A percentile compares a stretch with the other conserved stretches of the same genome.
Evolutionary conservation across 2,329 filamentous ascomycete species (phyloP).

Genomic region (Monosporascus sp.): DNA sequence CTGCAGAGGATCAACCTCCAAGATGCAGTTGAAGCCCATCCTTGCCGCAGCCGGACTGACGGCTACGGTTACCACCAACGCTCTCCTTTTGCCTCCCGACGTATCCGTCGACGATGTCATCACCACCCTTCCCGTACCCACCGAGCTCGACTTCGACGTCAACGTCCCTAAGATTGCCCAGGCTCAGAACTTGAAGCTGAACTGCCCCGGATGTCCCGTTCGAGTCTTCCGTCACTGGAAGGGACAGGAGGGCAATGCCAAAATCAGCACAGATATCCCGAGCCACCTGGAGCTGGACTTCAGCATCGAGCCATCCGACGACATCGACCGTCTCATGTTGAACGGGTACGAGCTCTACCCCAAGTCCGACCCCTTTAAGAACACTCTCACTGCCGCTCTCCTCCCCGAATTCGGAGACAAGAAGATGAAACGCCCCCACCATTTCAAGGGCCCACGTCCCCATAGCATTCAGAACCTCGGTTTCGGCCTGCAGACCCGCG

Average conservation of each 20-base stretch:
- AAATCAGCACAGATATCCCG: slow-evolving; percentile 24
- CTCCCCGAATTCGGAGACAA: slow-evolving; percentile 29
- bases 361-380: slow-evolving; percentile 38
- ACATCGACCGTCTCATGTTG: slow-evolving; percentile 43
- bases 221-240: slow-evolving; percentile 9
- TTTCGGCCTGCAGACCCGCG: slow-evolving; percentile 40
- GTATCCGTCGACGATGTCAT: slow-evolving; percentile 18
- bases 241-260: slow-evolving; percentile 2
- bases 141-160: slow-evolving; percentile 9
- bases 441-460: slow-evolving; percentile 24
- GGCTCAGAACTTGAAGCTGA: slow-evolving; percentile 19
- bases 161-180: slow-evolving; percentile 11
- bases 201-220: slow-evolving; percentile 25
- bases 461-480: slow-evolving; percentile 35
- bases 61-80: slow-evolving; percentile 25
- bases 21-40: slow-evolving; percentile 28
- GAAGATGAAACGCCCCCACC: slow-evolving; percentile 24
- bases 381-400: slow-evolving; percentile 40
- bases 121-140: slow-evolving; percentile 23
- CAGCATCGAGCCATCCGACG: slow-evolving; percentile 39
- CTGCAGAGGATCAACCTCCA: slow-evolving; percentile 2
- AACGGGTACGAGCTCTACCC: slow-evolving; percentile 59
- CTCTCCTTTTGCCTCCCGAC: slow-evolving; percentile 25
- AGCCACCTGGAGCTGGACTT: slow-evolving; percentile 50
- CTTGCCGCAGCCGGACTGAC: slow-evolving; percentile 29